phyloP scores from a whole-genome alignment of 352 stramenopile species.

The Phytophthora constricta region DNA sequence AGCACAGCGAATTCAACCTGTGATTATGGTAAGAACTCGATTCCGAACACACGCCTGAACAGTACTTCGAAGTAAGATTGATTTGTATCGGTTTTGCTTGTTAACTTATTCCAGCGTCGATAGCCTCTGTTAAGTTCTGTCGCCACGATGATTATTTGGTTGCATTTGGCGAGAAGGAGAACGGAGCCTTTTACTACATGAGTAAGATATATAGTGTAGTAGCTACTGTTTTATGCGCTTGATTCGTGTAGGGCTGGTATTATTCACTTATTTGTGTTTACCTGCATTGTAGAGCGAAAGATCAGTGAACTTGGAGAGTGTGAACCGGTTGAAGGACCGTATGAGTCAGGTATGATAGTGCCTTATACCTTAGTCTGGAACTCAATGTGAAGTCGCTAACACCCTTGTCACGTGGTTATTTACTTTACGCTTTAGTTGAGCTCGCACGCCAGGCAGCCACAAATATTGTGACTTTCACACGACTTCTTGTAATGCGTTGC shows the following conservation, averaged over 20 bases:
- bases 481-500: slow-evolving; percentile 77
- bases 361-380: no score
- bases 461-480: slow-evolving; percentile 72
- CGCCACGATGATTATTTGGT: slow-evolving; percentile 47
- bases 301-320: slow-evolving; percentile 61
- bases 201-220: slow-evolving; percentile 35
- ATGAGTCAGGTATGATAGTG: slow-evolving; percentile 40
- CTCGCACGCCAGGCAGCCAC: slow-evolving; percentile 52
- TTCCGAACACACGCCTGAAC: no score
- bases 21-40: slow-evolving; percentile 37
- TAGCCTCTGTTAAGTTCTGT: slow-evolving; percentile 49
- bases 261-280: not conserved
- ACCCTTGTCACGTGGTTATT: not conserved
- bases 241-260: not conserved
- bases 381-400: not conserved
- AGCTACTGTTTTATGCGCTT: not conserved
- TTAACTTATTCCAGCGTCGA: slow-evolving; percentile 8
- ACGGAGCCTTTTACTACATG: slow-evolving; percentile 65
- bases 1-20: slow-evolving; percentile 34
- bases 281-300: slow-evolving; percentile 46
- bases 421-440: slow-evolving; percentile 28
- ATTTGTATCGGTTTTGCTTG: not conserved
- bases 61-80: no score
- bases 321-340: slow-evolving; percentile 71
- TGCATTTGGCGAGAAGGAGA: slow-evolving; percentile 51